Percentiles rank a stretch among this genome's conserved stretches.
Conservation (phyloP, 768 basidiomycete genomes). For the Trametes cinnabarina region DNA sequence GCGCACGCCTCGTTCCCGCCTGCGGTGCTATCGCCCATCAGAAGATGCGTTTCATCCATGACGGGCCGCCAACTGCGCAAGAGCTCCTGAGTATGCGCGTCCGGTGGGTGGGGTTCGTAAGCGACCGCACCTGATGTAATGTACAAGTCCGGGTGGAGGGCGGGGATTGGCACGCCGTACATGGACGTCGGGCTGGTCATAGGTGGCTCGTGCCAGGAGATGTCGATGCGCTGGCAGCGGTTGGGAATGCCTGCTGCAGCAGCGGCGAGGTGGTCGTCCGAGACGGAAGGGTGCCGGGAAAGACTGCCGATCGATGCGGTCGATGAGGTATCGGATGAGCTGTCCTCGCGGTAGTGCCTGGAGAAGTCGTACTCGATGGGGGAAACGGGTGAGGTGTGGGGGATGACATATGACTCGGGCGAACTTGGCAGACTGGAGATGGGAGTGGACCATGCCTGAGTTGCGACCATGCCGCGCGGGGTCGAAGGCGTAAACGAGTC, state of each 20-base stretch:
- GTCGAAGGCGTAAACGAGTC: constrained; percentile 1
- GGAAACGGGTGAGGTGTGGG: constrained; percentile 1
- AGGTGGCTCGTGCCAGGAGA: constrained; percentile 2
- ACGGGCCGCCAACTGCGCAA: constrained; percentile 8
- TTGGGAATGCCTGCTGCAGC: background rate
- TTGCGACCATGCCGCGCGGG: background rate
- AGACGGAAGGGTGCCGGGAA: background rate
- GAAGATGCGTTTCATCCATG: constrained; percentile 1
- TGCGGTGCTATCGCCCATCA: background rate
- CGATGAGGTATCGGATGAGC: constrained; percentile 8
- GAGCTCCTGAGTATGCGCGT: constrained; percentile 5
- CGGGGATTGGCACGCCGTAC: constrained; percentile 3
- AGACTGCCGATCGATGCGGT: constrained; percentile 8
- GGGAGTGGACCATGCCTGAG: background rate
- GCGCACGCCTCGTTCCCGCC: background rate
- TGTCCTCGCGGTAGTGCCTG: constrained; percentile 12
- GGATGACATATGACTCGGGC: constrained; percentile 4
- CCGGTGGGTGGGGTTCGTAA: background rate
- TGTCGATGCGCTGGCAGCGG: background rate
- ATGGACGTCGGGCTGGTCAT: background rate
- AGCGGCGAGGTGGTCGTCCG: background rate
- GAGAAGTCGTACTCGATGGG: constrained; percentile 4
- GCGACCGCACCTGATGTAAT: constrained; percentile 3
- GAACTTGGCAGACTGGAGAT: constrained; percentile 2
- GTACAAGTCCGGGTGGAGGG: constrained; percentile 7